These are phyloP conservation scores for Candida ortonii DNA, from an alignment of 805 yeast genomes.

Conservation along the genomic window DNA sequence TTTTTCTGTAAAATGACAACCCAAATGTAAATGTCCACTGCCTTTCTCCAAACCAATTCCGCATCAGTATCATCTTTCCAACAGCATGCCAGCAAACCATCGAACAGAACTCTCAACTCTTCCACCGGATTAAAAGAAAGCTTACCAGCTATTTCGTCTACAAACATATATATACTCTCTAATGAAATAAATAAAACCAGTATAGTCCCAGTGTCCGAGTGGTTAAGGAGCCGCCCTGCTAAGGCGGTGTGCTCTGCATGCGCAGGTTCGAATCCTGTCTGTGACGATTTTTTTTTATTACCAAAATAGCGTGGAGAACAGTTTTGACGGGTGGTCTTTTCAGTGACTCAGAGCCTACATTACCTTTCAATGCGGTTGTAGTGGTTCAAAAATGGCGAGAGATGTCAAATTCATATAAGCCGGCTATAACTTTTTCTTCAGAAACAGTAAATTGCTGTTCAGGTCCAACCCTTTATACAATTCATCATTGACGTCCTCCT, in stretches of 20 bases:
- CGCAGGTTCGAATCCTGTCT: slow-evolving; percentile 99
- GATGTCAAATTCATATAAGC: background rate
- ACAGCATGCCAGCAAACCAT: too few relatives aligned
- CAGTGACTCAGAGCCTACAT: too few relatives aligned
- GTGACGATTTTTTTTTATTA: slow-evolving; percentile 74
- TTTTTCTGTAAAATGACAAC: too few relatives aligned
- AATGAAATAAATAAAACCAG: background rate
- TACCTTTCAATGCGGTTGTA: background rate
- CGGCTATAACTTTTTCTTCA: slow-evolving; percentile 6
- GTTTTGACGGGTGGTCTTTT: too few relatives aligned
- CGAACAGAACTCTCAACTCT: too few relatives aligned
- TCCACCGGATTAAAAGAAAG: too few relatives aligned
- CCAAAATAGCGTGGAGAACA: too few relatives aligned
- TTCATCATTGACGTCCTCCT: slow-evolving; percentile 19
- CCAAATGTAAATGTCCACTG: too few relatives aligned
- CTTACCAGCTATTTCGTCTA: too few relatives aligned
- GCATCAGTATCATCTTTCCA: too few relatives aligned
- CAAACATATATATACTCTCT: too few relatives aligned
- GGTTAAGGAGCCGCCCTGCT: slow-evolving; percentile 78
- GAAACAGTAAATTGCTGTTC: slow-evolving; percentile 2
- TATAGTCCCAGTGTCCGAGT: slow-evolving; percentile 64
- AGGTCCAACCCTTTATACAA: slow-evolving; percentile 23
- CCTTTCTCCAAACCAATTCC: too few relatives aligned
- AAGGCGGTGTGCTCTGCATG: slow-evolving; percentile 87
- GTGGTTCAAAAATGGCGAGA: background rate